Evolutionary conservation across 2,329 filamentous ascomycete genomes (phyloP).

Genomic region (Penicillium sp.): DNA sequence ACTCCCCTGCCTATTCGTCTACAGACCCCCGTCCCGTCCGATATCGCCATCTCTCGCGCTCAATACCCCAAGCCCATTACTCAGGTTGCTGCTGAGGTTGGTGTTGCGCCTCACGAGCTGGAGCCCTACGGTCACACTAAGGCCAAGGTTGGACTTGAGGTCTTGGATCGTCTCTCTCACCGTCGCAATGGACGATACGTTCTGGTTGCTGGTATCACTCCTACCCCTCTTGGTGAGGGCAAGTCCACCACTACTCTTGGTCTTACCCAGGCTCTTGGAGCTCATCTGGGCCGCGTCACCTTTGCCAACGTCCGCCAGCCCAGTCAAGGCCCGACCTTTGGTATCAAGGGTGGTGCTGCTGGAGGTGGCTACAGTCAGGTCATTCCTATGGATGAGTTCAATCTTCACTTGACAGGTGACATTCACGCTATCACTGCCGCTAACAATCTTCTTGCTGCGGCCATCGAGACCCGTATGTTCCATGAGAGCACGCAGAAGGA

Average conservation of each 20-base stretch:
- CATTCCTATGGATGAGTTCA: constrained; percentile 99
- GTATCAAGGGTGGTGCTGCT: constrained; percentile 97
- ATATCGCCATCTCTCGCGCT: constrained; percentile 86
- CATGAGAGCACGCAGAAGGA: constrained; percentile 96
- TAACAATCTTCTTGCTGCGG: constrained; percentile 94
- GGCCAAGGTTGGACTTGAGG: constrained; percentile 83
- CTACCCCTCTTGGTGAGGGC: constrained; percentile 92
- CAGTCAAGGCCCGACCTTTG: constrained; percentile 95
- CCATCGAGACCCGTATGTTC: constrained; percentile 97
- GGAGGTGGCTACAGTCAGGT: constrained; percentile 98
- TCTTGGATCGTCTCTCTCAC: constrained; percentile 82
- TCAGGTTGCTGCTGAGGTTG: constrained; percentile 78
- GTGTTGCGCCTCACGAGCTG: constrained; percentile 83
- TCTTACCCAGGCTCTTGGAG: constrained; percentile 86
- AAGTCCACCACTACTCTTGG: constrained; percentile 99
- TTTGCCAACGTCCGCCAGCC: constrained; percentile 98
- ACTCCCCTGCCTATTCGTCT: constrained; percentile 81
- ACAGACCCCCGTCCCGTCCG: constrained; percentile 81
- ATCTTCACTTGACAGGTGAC: constrained; percentile 94
- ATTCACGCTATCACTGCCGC: constrained; percentile 97
- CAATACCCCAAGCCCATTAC: constrained; percentile 93
- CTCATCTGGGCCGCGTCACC: constrained; percentile 79
- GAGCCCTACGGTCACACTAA: constrained; percentile 96
- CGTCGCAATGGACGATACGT: constrained; percentile 88
- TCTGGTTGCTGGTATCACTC: constrained; percentile 92